A percentile compares a stretch with the other conserved stretches of the same genome.
Evolutionary conservation across 495 filamentous ascomycete genomes (phyloP).

Genomic region (Peziza echinospora): DNA sequence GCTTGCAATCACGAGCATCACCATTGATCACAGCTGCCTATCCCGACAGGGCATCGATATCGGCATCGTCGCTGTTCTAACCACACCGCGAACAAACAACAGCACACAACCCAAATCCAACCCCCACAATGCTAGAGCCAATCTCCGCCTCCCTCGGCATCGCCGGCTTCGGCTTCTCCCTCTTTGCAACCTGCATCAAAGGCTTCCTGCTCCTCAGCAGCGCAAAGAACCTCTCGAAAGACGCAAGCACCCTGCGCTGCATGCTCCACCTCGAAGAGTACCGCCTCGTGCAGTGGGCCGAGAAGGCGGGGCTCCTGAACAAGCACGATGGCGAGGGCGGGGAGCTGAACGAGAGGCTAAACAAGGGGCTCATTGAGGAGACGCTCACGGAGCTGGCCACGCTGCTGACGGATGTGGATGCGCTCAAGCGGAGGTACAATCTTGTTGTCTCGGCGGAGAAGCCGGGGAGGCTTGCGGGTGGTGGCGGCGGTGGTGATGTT

Average conservation of each 20-base stretch:
- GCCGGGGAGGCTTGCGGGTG: too few species aligned
- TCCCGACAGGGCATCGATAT: too few species aligned
- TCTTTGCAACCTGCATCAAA: constrained; percentile 8
- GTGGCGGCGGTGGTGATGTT: background rate
- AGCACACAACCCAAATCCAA: too few species aligned
- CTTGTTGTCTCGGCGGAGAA: background rate
- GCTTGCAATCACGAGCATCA: too few species aligned
- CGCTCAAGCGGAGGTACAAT: constrained; percentile 6
- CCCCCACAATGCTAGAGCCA: background rate
- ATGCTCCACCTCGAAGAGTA: constrained; percentile 11
- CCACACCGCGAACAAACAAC: too few species aligned
- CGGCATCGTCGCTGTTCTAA: too few species aligned
- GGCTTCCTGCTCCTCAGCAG: constrained; percentile 9
- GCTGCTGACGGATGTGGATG: constrained; percentile 4
- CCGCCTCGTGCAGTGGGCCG: constrained; percentile 7
- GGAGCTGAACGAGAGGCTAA: constrained; percentile 6
- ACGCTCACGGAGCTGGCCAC: constrained; percentile 4
- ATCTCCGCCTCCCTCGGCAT: background rate
- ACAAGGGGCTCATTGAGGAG: constrained; percentile 1
- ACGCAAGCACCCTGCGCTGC: constrained; percentile 4
- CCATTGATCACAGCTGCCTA: too few species aligned
- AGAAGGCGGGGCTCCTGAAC: constrained; percentile 1
- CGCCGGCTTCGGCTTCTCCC: constrained; percentile 3
- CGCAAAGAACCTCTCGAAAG: constrained; percentile 6
- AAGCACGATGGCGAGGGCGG: background rate